Conservation (phyloP, 192 early-diverging fungal genomes). For the Backusella australiensis region DNA sequence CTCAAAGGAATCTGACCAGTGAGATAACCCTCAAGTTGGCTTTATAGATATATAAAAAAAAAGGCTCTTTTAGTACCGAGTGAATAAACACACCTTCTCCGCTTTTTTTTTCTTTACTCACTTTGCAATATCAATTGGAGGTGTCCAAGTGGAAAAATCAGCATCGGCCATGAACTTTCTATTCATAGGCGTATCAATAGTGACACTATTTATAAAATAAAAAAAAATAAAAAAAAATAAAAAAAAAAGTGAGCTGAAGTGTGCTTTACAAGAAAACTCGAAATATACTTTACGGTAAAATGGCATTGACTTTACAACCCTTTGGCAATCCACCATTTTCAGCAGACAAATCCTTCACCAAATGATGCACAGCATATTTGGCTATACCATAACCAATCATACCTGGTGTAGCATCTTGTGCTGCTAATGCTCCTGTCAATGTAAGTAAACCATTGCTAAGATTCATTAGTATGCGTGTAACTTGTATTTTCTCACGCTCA, state of each 20-base stretch:
- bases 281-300: conserved; percentile 55
- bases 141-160: conserved; percentile 85
- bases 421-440: conserved; percentile 77
- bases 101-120: conserved; percentile 26
- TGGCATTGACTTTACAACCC: conserved; percentile 62
- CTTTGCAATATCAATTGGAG: conserved; percentile 67
- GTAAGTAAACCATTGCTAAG: conserved; percentile 68
- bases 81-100: background rate
- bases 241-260: conserved; percentile 2
- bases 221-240: background rate
- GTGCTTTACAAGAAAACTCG: background rate
- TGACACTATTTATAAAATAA: conserved; percentile 44
- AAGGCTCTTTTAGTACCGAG: background rate
- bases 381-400: conserved; percentile 92
- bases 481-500: background rate
- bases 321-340: conserved; percentile 71
- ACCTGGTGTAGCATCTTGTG: conserved; percentile 68
- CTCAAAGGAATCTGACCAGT: conserved; percentile 40
- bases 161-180: conserved; percentile 82
- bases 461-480: background rate
- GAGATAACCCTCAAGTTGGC: conserved; percentile 57
- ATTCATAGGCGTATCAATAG: conserved; percentile 91
- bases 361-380: conserved; percentile 92
- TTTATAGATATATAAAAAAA: background rate
- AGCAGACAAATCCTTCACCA: conserved; percentile 73